Conservation (phyloP, 768 basidiomycete genomes). For the Trametes cubensis region DNA sequence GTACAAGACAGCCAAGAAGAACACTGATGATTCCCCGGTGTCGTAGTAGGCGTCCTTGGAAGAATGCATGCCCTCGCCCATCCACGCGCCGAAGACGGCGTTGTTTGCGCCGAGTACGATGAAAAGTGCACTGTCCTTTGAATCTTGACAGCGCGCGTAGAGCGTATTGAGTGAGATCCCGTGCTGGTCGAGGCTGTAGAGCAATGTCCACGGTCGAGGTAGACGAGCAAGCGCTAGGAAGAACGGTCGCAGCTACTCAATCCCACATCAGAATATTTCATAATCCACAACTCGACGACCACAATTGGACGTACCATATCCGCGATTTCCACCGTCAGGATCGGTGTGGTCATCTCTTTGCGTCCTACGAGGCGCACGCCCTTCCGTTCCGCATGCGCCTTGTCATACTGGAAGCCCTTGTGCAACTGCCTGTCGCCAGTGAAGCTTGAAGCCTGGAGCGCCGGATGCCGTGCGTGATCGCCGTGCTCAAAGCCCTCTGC, state of each 20-base stretch:
- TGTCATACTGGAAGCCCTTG: constrained; percentile 49
- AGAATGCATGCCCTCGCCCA: constrained; percentile 69
- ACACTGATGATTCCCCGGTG: constrained; percentile 78
- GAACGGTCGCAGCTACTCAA: constrained; percentile 63
- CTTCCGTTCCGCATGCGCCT: constrained; percentile 41
- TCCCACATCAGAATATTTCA: neutral
- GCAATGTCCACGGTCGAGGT: constrained; percentile 69
- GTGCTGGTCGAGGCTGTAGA: constrained; percentile 93
- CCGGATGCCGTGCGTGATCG: constrained; percentile 52
- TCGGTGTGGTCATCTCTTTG: constrained; percentile 52
- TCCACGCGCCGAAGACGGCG: constrained; percentile 78
- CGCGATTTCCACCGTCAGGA: constrained; percentile 58
- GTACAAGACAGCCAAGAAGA: neutral
- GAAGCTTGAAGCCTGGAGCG: constrained; percentile 86
- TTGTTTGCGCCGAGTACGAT: constrained; percentile 66
- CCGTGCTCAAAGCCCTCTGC: constrained; percentile 11
- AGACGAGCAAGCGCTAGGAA: constrained; percentile 76
- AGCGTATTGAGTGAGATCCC: constrained; percentile 91
- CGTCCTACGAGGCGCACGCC: constrained; percentile 57
- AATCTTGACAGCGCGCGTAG: constrained; percentile 63
- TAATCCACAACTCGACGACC: no score
- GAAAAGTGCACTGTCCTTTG: constrained; percentile 57
- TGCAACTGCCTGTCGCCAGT: constrained; percentile 69
- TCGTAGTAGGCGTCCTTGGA: constrained; percentile 79
- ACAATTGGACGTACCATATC: constrained; percentile 51